Conservation (phyloP, 2,329 filamentous ascomycete species). For the Sporothrix curviconia region DNA sequence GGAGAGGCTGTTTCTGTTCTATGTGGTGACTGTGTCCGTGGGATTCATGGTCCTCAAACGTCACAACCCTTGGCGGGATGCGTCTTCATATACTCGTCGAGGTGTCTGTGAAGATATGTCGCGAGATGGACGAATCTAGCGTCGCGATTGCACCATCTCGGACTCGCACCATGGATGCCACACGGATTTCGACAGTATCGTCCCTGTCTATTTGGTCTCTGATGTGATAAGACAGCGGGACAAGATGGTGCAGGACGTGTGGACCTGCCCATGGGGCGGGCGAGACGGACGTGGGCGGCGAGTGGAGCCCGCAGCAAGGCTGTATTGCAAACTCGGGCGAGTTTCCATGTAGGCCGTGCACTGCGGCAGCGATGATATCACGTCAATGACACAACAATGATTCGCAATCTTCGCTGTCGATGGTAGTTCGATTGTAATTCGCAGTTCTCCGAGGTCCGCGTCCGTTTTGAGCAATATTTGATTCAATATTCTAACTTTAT, state of each 20-base stretch:
- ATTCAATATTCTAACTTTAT: background rate
- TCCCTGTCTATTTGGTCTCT: background rate
- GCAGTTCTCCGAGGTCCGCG: background rate
- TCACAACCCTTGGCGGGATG: background rate
- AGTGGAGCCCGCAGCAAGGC: background rate
- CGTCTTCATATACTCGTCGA: constrained; percentile 10
- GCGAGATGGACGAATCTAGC: constrained; percentile 1
- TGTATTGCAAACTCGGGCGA: constrained; percentile 11
- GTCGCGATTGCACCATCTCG: constrained; percentile 10
- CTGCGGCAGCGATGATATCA: background rate
- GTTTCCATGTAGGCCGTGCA: background rate
- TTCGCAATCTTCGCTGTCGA: background rate
- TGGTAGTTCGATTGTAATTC: background rate
- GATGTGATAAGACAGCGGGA: background rate
- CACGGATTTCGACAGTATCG: background rate
- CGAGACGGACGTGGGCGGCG: background rate
- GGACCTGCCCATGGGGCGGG: background rate
- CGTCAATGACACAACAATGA: background rate
- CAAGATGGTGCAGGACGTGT: background rate
- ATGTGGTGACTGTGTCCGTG: no score
- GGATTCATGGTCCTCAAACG: background rate
- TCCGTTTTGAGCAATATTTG: background rate
- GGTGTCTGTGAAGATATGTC: background rate
- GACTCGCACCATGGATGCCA: background rate
- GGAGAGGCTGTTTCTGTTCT: no score